These are phyloP conservation scores for Colletotrichum noveboracense DNA, from an alignment of 2,329 filamentous ascomycete species.

Conservation along the genomic window DNA sequence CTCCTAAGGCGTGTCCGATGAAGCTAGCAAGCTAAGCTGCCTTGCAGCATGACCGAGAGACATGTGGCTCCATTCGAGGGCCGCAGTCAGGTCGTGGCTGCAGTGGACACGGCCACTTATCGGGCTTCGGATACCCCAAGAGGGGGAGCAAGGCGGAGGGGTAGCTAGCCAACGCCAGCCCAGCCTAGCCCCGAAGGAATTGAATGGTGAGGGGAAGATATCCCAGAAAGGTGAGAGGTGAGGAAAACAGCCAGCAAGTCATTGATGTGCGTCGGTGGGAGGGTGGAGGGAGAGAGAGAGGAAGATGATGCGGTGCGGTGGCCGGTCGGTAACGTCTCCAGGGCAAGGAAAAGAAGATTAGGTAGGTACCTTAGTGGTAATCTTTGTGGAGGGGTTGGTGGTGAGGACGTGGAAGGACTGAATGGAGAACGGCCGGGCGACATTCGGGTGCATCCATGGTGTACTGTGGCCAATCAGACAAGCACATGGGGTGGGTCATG, in stretches of 20 bases:
- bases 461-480: not conserved
- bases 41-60: slow-evolving; percentile 20
- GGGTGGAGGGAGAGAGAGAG: not conserved
- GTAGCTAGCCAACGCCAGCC: not conserved
- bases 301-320: not conserved
- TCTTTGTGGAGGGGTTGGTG: not conserved
- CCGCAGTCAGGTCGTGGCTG: slow-evolving; percentile 9
- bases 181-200: not conserved
- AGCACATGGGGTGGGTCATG: not conserved
- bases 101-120: slow-evolving; percentile 10
- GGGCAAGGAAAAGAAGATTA: not conserved
- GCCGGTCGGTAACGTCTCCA: not conserved
- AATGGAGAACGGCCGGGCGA: not conserved
- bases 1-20: slow-evolving; percentile 12
- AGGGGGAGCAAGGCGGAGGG: slow-evolving; percentile 8
- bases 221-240: not conserved
- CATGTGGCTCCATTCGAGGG: slow-evolving; percentile 25
- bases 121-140: not conserved
- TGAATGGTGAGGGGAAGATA: not conserved
- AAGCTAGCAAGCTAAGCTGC: slow-evolving; percentile 15
- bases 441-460: not conserved
- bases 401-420: not conserved
- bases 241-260: not conserved
- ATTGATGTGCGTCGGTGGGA: not conserved
- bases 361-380: not conserved